Evolutionary conservation across 306 rosid genomes (phyloP).

Genomic region (Begonia peltatifolia): DNA sequence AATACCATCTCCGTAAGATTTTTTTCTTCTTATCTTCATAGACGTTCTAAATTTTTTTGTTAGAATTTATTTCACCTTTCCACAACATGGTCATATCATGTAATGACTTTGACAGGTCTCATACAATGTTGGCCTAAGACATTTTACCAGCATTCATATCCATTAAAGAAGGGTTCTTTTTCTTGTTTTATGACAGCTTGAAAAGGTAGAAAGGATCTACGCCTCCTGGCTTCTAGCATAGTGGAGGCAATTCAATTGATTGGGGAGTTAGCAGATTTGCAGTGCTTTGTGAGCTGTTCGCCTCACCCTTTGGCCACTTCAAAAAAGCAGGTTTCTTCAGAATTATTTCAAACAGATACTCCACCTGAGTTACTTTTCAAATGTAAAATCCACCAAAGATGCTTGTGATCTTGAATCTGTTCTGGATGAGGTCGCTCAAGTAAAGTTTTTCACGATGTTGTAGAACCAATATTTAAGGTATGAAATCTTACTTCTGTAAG

Average conservation of each 20-base stretch:
- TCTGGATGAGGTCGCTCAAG: conserved; percentile 96
- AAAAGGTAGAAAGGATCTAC: conserved; percentile 62
- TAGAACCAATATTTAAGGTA: conserved; percentile 92
- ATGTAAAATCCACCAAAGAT: conserved; percentile 89
- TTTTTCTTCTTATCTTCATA: conserved; percentile 10
- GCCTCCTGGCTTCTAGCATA: conserved; percentile 59
- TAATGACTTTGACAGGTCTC: conserved; percentile 58
- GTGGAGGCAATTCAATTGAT: conserved; percentile 97
- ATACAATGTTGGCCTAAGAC: conserved; percentile 87
- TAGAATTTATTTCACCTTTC: background rate
- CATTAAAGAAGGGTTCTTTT: conserved; percentile 54
- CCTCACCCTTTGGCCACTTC: conserved; percentile 90
- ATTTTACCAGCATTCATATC: conserved; percentile 83
- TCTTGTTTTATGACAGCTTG: conserved; percentile 56
- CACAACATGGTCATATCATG: conserved; percentile 13
- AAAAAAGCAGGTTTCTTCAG: conserved; percentile 94
- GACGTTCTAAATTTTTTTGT: conserved; percentile 10
- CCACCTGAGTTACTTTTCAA: conserved; percentile 90
- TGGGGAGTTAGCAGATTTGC: conserved; percentile 93
- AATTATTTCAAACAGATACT: conserved; percentile 59
- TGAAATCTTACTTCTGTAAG: background rate
- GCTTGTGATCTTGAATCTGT: conserved; percentile 92
- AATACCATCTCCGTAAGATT: conserved; percentile 81
- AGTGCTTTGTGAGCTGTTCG: conserved; percentile 75
- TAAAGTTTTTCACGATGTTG: conserved; percentile 74